Conservation (phyloP, 1,284 basidiomycete genomes). For the Ustilago tritici region DNA sequence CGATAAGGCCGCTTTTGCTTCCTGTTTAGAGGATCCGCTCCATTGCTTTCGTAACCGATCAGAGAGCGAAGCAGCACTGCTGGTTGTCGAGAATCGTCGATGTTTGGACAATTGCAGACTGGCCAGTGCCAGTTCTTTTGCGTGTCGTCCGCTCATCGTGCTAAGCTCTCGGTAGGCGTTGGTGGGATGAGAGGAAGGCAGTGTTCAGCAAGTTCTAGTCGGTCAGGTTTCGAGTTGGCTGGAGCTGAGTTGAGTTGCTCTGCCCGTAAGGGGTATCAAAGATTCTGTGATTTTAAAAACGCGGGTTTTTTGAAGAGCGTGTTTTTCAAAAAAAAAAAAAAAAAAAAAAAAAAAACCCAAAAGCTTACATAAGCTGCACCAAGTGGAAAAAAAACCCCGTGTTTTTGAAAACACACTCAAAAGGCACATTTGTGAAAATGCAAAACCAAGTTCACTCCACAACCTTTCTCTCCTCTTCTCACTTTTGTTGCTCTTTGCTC, state of each 20-base stretch:
- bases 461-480: too few species aligned
- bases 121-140: conserved; percentile 10
- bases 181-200: neutral
- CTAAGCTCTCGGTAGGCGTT: neutral
- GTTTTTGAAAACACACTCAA: too few species aligned
- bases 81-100: conserved; percentile 14
- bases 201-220: neutral
- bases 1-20: neutral
- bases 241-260: neutral
- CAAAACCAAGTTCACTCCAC: too few species aligned
- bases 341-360: too few species aligned
- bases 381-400: too few species aligned
- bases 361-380: too few species aligned
- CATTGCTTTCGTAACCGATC: conserved; percentile 21
- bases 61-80: conserved; percentile 11
- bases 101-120: conserved; percentile 12
- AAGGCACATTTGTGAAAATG: too few species aligned
- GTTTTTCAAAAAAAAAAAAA: too few species aligned
- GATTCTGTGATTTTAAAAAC: too few species aligned
- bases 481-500: too few species aligned
- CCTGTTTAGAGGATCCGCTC: neutral
- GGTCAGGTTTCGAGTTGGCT: neutral
- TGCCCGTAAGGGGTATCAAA: too few species aligned
- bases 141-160: conserved; percentile 19
- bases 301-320: too few species aligned